Evolutionary conservation across 768 basidiomycete genomes (phyloP).

Genomic region (Tulasnella sp.): DNA sequence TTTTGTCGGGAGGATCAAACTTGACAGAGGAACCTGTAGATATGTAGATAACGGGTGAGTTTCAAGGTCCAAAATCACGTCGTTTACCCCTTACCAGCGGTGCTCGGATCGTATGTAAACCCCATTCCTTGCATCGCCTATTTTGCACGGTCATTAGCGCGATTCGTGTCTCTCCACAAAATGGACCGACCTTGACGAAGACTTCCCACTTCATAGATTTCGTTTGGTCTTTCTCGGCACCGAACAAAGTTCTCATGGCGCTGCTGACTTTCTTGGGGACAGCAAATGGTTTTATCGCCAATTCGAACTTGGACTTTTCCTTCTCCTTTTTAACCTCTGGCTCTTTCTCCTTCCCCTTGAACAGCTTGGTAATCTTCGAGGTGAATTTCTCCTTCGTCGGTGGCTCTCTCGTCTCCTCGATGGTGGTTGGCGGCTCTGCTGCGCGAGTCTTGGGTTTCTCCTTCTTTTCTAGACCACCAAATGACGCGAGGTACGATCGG

Average conservation of each 20-base stretch:
- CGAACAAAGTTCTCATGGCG: slow-evolving; percentile 14
- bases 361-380: slow-evolving; percentile 24
- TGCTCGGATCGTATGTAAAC: slow-evolving; percentile 62
- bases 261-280: neutral
- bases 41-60: too few species aligned
- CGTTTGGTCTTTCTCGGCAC: slow-evolving; percentile 44
- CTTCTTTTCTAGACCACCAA: slow-evolving; percentile 33
- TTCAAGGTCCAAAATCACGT: neutral
- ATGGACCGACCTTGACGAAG: slow-evolving; percentile 53
- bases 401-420: slow-evolving; percentile 37
- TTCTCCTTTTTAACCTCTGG: slow-evolving; percentile 37
- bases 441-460: slow-evolving; percentile 62
- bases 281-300: slow-evolving; percentile 19
- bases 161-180: neutral
- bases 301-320: slow-evolving; percentile 49
- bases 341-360: slow-evolving; percentile 36
- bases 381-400: slow-evolving; percentile 38
- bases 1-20: slow-evolving; percentile 61
- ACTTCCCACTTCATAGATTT: slow-evolving; percentile 71
- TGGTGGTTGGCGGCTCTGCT: slow-evolving; percentile 43
- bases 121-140: slow-evolving; percentile 76
- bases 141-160: neutral
- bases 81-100: slow-evolving; percentile 46
- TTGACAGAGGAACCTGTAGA: slow-evolving; percentile 50
- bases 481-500: slow-evolving; percentile 57